A percentile compares a stretch with the other conserved stretches of the same genome.
phyloP scores from a whole-genome alignment of 768 basidiomycete genomes.

The Auricularia sp. region DNA sequence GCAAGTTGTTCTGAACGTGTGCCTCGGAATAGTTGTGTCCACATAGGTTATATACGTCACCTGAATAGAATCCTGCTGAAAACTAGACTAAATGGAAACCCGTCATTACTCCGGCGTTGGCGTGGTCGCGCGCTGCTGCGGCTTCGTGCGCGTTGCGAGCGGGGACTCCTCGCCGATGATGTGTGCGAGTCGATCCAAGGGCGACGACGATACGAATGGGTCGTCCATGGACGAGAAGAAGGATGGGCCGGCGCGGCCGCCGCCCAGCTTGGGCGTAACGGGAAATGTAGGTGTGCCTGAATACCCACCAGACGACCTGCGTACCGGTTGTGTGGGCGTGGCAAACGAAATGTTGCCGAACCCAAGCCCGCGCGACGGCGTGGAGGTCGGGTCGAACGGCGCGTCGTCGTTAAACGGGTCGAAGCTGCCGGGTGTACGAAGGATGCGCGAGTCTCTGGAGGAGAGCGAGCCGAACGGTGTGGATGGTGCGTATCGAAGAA shows the following conservation, averaged over 20 bases:
- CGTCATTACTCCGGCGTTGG: background rate
- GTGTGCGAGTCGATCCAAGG: background rate
- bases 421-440: background rate
- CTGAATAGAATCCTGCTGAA: background rate
- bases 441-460: background rate
- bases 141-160: background rate
- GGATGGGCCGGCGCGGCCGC: background rate
- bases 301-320: background rate
- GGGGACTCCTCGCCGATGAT: background rate
- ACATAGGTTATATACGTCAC: no score
- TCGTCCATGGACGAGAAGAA: background rate
- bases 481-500: background rate
- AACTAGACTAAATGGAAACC: background rate
- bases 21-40: no score
- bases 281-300: background rate
- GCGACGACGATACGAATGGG: background rate
- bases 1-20: no score
- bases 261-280: background rate
- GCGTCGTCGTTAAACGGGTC: background rate
- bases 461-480: background rate
- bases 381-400: slow-evolving; percentile 70
- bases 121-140: background rate
- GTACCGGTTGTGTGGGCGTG: slow-evolving; percentile 2
- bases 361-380: slow-evolving; percentile 69
- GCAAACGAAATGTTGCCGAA: slow-evolving; percentile 21